Evolutionary conservation across 2,329 filamentous ascomycete genomes (phyloP).

Genomic region (Trichoderma sp.): DNA sequence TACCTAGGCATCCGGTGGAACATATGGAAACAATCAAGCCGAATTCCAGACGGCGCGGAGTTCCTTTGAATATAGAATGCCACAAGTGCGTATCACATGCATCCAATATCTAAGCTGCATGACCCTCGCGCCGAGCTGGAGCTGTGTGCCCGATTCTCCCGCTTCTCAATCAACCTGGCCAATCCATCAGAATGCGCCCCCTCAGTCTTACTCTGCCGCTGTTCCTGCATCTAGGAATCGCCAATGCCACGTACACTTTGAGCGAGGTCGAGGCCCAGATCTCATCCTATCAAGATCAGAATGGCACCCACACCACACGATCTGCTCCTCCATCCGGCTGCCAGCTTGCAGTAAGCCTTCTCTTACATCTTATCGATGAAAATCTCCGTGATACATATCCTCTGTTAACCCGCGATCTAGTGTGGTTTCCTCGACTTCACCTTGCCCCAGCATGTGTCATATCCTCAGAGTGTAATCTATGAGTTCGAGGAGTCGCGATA

Average conservation of each 20-base stretch:
- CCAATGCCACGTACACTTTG: background rate
- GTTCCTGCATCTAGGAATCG: background rate
- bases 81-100: background rate
- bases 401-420: constrained; percentile 4
- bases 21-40: background rate
- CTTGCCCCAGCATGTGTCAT: constrained; percentile 20
- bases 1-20: background rate
- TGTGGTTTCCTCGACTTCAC: constrained; percentile 25
- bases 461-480: constrained; percentile 22
- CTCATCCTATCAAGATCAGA: constrained; percentile 12
- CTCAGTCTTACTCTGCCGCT: background rate
- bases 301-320: background rate
- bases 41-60: background rate
- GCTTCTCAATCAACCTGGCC: background rate
- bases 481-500: constrained; percentile 24
- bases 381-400: background rate
- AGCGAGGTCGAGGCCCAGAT: constrained; percentile 22
- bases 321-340: constrained; percentile 1
- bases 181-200: background rate
- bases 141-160: background rate
- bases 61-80: background rate
- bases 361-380: background rate
- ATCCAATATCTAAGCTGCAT: background rate
- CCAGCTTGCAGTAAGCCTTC: constrained; percentile 10
- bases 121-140: background rate